A percentile compares a stretch with the other conserved stretches of the same genome.
Conservation (phyloP, 2,329 filamentous ascomycete genomes). For the Aspergillus latus region DNA sequence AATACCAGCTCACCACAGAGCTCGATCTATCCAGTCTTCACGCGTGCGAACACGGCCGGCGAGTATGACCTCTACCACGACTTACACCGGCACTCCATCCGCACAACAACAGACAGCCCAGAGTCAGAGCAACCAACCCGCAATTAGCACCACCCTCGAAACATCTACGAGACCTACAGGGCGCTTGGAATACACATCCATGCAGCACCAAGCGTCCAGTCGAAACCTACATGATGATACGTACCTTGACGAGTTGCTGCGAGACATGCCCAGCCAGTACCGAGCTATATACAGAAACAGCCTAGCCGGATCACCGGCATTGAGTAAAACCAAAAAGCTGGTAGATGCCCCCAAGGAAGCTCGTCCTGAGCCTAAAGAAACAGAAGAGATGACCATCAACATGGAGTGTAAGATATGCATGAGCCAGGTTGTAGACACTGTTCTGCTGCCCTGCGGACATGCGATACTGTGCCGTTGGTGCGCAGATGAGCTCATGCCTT, state of each 20-base stretch:
- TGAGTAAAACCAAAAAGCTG: slow-evolving; percentile 24
- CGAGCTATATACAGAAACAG: too few species aligned
- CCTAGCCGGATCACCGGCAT: too few species aligned
- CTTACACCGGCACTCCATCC: background rate
- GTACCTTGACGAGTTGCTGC: too few species aligned
- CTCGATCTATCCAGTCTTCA: slow-evolving; percentile 4
- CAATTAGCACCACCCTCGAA: background rate
- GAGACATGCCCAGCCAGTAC: too few species aligned
- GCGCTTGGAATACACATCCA: background rate
- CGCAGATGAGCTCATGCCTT: slow-evolving; percentile 51
- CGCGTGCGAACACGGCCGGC: slow-evolving; percentile 14
- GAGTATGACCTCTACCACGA: background rate
- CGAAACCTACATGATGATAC: too few species aligned
- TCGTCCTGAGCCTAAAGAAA: slow-evolving; percentile 49
- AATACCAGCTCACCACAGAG: slow-evolving; percentile 5
- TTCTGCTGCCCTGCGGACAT: slow-evolving; percentile 55
- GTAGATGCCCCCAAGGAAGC: slow-evolving; percentile 49
- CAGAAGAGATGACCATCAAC: slow-evolving; percentile 51
- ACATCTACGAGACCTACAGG: background rate
- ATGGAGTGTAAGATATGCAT: slow-evolving; percentile 57
- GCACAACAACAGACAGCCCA: slow-evolving; percentile 4
- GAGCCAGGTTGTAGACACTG: slow-evolving; percentile 53
- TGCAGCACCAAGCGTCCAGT: too few species aligned
- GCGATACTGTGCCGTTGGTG: slow-evolving; percentile 58
- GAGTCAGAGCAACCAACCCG: background rate